These are phyloP conservation scores for Aristolochia californica DNA, from an alignment of 164 flowering plant species.

Conservation along the genomic window DNA sequence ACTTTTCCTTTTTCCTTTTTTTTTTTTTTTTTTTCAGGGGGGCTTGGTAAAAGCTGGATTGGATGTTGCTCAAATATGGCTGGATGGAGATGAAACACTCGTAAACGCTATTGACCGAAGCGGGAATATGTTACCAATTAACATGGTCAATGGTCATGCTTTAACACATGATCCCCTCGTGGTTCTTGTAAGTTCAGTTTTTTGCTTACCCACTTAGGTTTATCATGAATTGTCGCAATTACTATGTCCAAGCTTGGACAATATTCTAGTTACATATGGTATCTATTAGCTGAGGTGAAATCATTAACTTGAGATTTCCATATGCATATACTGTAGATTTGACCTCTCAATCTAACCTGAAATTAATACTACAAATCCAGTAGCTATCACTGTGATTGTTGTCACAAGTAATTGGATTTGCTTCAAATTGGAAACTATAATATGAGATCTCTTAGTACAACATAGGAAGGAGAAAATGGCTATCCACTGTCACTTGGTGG, in stretches of 20 bases:
- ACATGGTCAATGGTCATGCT: slow-evolving; percentile 80
- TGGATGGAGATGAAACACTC: slow-evolving; percentile 95
- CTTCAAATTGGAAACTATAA: no score
- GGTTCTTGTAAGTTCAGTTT: slow-evolving; percentile 59
- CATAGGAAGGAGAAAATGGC: no score
- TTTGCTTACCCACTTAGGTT: neutral
- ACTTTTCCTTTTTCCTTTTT: neutral
- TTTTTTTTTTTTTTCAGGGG: slow-evolving; percentile 36
- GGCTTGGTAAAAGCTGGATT: slow-evolving; percentile 90
- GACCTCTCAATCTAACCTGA: no score
- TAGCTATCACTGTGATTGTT: no score
- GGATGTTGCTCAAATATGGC: slow-evolving; percentile 96
- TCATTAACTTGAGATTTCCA: no score
- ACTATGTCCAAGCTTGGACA: neutral
- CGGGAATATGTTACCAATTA: slow-evolving; percentile 74
- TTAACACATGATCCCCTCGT: slow-evolving; percentile 91
- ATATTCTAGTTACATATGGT: neutral
- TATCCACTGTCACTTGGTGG: no score
- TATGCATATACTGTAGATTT: no score
- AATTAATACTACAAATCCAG: no score
- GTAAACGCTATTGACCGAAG: slow-evolving; percentile 87
- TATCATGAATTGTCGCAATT: neutral
- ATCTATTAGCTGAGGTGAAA: no score
- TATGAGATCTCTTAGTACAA: no score
- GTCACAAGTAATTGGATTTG: no score